phyloP scores from a whole-genome alignment of 169 alveolate genomes.

The Fabrea salina region DNA sequence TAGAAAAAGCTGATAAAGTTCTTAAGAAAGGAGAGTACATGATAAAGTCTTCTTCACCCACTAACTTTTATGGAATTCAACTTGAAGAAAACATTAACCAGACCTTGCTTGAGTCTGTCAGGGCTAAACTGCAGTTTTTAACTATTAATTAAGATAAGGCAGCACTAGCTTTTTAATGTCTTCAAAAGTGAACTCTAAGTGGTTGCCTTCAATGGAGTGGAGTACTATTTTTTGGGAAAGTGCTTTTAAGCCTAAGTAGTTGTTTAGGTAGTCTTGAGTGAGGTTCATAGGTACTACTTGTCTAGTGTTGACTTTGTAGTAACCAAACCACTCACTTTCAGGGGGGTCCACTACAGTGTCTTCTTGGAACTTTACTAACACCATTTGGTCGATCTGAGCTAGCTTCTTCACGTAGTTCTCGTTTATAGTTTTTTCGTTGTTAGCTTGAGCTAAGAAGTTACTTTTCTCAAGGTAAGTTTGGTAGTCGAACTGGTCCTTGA shows the following conservation, averaged over 20 bases:
- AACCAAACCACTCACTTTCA: slow-evolving; percentile 64
- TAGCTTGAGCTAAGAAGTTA: slow-evolving; percentile 60
- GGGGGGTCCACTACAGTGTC: slow-evolving; percentile 67
- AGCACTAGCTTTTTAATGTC: not conserved
- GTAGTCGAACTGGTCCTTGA: slow-evolving; percentile 59
- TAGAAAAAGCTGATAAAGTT: not conserved
- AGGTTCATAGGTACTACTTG: not conserved
- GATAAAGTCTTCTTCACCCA: not conserved
- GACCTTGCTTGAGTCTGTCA: not conserved
- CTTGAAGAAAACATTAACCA: not conserved
- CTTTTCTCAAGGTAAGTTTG: slow-evolving; percentile 44
- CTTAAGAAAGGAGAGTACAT: not conserved
- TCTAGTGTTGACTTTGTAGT: not conserved
- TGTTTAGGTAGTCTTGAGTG: not conserved
- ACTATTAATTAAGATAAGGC: not conserved
- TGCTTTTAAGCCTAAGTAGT: not conserved
- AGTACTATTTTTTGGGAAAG: not conserved
- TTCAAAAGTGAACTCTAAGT: not conserved
- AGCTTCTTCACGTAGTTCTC: slow-evolving; percentile 36
- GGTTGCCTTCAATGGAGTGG: slow-evolving; percentile 8
- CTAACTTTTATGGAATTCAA: not conserved
- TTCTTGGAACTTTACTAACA: slow-evolving; percentile 52
- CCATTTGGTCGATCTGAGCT: slow-evolving; percentile 37
- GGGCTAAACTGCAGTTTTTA: not conserved
- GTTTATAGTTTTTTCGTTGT: slow-evolving; percentile 53